Conservation (phyloP, 371 early-diverging fungal genomes). For the Rhizomucor pusillus region DNA sequence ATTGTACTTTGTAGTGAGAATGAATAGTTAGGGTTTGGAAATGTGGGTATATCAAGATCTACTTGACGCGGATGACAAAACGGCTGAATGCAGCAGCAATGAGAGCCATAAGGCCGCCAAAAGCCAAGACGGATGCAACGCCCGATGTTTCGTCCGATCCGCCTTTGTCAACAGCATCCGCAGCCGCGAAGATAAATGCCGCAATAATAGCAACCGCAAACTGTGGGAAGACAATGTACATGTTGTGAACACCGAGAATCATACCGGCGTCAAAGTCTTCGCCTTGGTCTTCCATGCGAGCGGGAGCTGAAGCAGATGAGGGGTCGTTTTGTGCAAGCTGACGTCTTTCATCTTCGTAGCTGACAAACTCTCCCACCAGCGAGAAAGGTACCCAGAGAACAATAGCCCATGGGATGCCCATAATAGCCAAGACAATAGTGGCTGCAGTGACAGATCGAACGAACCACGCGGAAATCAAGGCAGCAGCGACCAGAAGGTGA, state of each 20-base stretch:
- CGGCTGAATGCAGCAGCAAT: constrained; percentile 57
- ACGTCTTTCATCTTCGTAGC: constrained; percentile 40
- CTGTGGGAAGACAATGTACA: constrained; percentile 84
- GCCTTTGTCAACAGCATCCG: constrained; percentile 23
- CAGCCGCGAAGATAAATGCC: constrained; percentile 49
- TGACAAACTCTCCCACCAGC: constrained; percentile 71
- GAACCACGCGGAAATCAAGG: constrained; percentile 56
- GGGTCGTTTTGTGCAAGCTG: background rate
- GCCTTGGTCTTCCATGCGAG: constrained; percentile 19
- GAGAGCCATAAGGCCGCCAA: constrained; percentile 67
- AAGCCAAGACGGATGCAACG: constrained; percentile 55
- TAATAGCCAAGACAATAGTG: constrained; percentile 54
- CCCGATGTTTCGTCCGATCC: constrained; percentile 24
- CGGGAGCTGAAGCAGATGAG: background rate
- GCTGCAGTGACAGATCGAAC: constrained; percentile 52
- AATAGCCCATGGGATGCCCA: constrained; percentile 78
- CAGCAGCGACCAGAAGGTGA: constrained; percentile 53
- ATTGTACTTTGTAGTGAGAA: too few species aligned
- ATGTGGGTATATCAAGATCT: background rate
- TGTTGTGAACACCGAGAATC: constrained; percentile 80
- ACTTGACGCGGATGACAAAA: constrained; percentile 36
- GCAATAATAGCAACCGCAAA: constrained; percentile 60
- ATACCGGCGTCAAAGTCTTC: constrained; percentile 64
- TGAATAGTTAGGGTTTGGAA: too few species aligned
- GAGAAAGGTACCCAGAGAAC: constrained; percentile 80